Evolutionary conservation across 139 green algal species (phyloP).

Genomic region (Coccomyxa sp.): DNA sequence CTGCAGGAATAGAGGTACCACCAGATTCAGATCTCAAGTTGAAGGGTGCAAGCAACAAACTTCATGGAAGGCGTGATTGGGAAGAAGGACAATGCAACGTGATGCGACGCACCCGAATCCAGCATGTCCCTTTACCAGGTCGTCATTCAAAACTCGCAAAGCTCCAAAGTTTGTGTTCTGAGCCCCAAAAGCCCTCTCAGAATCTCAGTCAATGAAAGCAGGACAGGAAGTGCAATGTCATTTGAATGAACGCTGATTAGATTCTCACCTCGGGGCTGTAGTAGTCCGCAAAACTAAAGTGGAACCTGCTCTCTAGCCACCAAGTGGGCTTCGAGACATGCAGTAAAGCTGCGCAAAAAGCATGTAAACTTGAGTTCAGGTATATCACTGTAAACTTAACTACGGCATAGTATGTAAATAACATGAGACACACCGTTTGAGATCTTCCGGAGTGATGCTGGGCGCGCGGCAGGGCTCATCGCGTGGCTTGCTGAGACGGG

Average conservation of each 20-base stretch:
- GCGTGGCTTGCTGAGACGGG: too few species aligned
- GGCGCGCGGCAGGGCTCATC: too few species aligned
- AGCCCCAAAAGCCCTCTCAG: too few species aligned
- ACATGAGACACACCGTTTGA: too few species aligned
- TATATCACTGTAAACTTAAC: too few species aligned
- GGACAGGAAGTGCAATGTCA: too few species aligned
- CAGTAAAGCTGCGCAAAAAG: conserved; percentile 9
- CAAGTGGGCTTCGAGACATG: conserved; percentile 62
- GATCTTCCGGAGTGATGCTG: too few species aligned
- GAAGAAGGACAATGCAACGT: too few species aligned
- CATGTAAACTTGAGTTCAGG: too few species aligned
- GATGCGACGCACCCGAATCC: conserved; percentile 59
- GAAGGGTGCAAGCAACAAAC: not conserved
- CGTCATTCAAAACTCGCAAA: conserved; percentile 69
- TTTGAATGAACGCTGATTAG: too few species aligned
- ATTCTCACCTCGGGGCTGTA: not conserved
- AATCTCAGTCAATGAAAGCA: too few species aligned
- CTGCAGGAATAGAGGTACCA: conserved; percentile 24
- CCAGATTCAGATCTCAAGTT: not conserved
- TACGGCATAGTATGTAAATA: too few species aligned
- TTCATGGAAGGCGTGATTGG: not conserved
- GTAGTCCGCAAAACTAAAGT: conserved; percentile 65
- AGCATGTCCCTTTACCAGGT: conserved; percentile 58
- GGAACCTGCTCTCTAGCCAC: conserved; percentile 73
- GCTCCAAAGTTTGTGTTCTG: conserved; percentile 52